Percentiles rank a stretch among this genome's conserved stretches.
These are phyloP conservation scores for Mytilinidion resinicola DNA, from an alignment of 495 filamentous ascomycete genomes.

Conservation along the genomic window DNA sequence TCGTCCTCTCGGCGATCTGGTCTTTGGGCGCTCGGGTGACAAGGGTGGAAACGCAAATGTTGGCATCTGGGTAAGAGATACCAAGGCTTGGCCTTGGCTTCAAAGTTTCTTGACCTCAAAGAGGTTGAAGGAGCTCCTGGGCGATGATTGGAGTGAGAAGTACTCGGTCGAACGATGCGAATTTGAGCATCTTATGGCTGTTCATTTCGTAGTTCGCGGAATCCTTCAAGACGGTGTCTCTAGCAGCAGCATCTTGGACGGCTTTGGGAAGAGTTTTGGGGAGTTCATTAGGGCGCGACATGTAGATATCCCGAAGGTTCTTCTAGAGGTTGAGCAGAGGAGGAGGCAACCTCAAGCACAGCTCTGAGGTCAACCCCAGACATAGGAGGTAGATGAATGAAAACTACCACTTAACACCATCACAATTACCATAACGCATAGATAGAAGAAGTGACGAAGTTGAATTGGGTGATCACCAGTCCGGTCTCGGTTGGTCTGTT, in stretches of 20 bases:
- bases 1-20: slow-evolving; percentile 26
- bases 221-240: slow-evolving; percentile 29
- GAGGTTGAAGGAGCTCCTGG: slow-evolving; percentile 27
- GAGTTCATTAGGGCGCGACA: slow-evolving; percentile 28
- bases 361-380: background rate
- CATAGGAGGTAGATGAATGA: background rate
- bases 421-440: too few relatives aligned
- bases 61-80: slow-evolving; percentile 29
- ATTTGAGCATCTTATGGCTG: slow-evolving; percentile 22
- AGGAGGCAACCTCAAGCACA: background rate
- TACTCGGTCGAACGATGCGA: slow-evolving; percentile 24
- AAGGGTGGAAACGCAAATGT: slow-evolving; percentile 32
- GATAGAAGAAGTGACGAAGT: too few relatives aligned
- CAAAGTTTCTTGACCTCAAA: slow-evolving; percentile 25
- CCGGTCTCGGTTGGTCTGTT: too few relatives aligned
- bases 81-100: slow-evolving; percentile 30
- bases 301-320: slow-evolving; percentile 25
- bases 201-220: slow-evolving; percentile 31
- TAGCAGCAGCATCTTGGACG: slow-evolving; percentile 28
- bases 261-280: slow-evolving; percentile 32
- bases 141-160: slow-evolving; percentile 27
- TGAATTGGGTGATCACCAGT: too few relatives aligned
- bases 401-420: background rate
- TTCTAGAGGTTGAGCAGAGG: slow-evolving; percentile 13
- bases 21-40: slow-evolving; percentile 33